Base-by-base conservation (phyloP, 352 stramenopile genomes). In the Phytophthora brassicae region DNA sequence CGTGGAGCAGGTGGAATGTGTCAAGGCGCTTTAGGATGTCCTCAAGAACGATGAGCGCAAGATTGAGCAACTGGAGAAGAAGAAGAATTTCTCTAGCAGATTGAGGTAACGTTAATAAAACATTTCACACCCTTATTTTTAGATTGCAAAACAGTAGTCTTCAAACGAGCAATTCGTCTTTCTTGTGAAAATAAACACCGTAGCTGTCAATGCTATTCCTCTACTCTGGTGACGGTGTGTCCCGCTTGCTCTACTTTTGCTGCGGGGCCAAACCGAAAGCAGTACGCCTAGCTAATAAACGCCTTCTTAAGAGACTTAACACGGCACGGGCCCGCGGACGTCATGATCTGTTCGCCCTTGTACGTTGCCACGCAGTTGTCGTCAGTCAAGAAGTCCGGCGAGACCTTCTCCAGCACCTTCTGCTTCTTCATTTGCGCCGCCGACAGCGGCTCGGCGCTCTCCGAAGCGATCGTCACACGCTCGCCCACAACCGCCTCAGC, bases 401-500 rank as follows among this genome's bases (percentile, higher is more conserved):
- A 63, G 12, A 81, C 67, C 68, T 92, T 94, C 66, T 94, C 84
- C 71, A 84, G 92, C 20, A 90, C 73, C 70, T 96, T 96, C 54
- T 94, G 79, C 74, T 97, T 97, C 72, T 95, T 95, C 38, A 92
- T 70, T 65, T 94, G 82, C 42, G 80, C 84, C 16, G 85, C 72
- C 22, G 83, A 92, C 35, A 95, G 68, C 41, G 83, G 73, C 43
- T 94, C 83, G 13, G 81, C 82, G 35, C 66, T 81, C 52, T 91
- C 82, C 3, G 77, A 78, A 16, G 79, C 79, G 47, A 98, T 72
- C 17, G 84, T 95, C 22, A 99, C 84, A 44, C 95, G 86, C 71
- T 99, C 96, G 39, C 97, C 97, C 33, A 98, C 73, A 56, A 86
- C 82, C 17, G 95, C 82, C 31, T 96, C 95, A 6, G 89, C 79